phyloP scores from a whole-genome alignment of 176 grass and related monocot genomes.

The Rhipidocladum racemiflorum region DNA sequence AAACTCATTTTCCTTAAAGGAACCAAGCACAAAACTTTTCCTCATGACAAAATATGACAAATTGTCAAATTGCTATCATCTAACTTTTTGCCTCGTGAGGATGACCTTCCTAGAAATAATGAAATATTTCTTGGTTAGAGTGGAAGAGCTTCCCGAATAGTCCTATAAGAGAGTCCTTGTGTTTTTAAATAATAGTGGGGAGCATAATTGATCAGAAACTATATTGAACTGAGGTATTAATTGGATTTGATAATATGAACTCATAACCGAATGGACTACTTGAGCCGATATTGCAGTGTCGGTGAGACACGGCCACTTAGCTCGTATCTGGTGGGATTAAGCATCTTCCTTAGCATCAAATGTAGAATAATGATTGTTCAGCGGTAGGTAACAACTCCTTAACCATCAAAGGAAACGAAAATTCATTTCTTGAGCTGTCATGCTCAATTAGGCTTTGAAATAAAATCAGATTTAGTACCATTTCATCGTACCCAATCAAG shows the following conservation, averaged over 20 bases:
- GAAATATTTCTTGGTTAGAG: background rate
- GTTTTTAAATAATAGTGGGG: background rate
- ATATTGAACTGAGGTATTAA: background rate
- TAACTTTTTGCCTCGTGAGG: background rate
- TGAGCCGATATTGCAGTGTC: conserved; percentile 46
- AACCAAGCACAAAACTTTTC: background rate
- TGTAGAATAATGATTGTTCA: conserved; percentile 28
- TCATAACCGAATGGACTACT: background rate
- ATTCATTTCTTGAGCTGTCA: conserved; percentile 32
- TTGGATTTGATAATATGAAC: conserved; percentile 20
- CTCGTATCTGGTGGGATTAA: conserved; percentile 42
- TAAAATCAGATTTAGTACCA: conserved; percentile 18
- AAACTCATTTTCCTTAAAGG: conserved; percentile 23
- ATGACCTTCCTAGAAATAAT: background rate
- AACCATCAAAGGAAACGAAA: conserved; percentile 37
- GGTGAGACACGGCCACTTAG: conserved; percentile 39
- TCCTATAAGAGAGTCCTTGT: background rate
- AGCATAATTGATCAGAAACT: background rate
- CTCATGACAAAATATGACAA: background rate
- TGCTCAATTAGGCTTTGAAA: background rate
- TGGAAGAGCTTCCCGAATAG: background rate
- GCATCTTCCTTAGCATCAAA: conserved; percentile 36
- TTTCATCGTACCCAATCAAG: background rate
- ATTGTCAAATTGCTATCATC: background rate
- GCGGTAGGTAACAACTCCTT: conserved; percentile 35